Evolutionary conservation across 2,329 filamentous ascomycete genomes (phyloP), one percentile per base, ranked within the genome.

Genomic region (Cladorrhinum sp.): DNA sequence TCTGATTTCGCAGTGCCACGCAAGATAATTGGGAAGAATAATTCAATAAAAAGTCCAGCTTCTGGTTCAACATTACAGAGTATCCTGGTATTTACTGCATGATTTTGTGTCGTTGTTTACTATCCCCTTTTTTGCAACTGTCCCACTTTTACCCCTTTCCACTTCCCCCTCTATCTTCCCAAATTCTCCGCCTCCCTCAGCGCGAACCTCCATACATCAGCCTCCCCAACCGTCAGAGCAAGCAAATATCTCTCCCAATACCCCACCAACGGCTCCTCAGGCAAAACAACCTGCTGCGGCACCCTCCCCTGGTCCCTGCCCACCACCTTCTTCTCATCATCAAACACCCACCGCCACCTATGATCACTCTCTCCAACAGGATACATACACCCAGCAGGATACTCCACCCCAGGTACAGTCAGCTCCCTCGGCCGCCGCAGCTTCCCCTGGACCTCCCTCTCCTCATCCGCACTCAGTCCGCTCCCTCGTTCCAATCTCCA

Each of bases 251-350:
- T 65, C 62, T 75, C 73, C 70, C 70, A 75, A 48, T 70, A 73
- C 1, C 73, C 73, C 0, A 68, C 66, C 51, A 74, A 46, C 20
- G 72, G 71, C 65, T 74, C 73, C 65, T 75, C 73, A 0, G 69
- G 69, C 48, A 74, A 60, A 21, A 62, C 64, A 50, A 49, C 42
- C 14, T 62, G 50, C 53, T 67, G 63, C 28, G 71, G 72, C 12
- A 72, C 62, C 61, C 60, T 36, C 9, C 56, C 46, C 24, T 55
- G 50, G 5, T 63, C 65, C 7, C 58, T 61, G 1, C 64, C 64
- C 24, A 64, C 57, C 2, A 60, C 62, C 7, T 59, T 58, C 2
- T 63, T 51, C 2, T 65, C 59, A 54, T 65, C 59, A 54, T 64
- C 42, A 46, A 46, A 72, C 24, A 69, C 67, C 73, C 73, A 75